Evolutionary conservation across 768 basidiomycete species (phyloP), one percentile per base, ranked within the genome.

Genomic region (Fomitopsis serialis): DNA sequence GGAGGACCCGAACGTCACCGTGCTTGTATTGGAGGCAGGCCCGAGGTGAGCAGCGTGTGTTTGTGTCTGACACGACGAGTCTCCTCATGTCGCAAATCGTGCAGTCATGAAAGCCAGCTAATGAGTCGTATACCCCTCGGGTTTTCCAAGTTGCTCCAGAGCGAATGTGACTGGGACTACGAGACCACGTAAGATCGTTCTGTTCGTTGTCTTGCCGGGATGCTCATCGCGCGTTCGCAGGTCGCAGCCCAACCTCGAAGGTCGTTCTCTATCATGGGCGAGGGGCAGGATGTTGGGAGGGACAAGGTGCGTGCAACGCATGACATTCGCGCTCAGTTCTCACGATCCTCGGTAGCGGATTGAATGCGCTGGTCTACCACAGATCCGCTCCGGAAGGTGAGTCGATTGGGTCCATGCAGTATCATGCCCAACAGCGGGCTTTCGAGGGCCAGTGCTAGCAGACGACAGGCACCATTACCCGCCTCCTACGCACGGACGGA

Each of bases 161-260:
- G 72, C 1, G 72, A 72, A 43, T 72, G 78, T 61, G 77, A 80
- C 29, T 85, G 59, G 59, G 46, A 44, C 6, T 57, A 53, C 25
- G n/a, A 55, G 12, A 59, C 58, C 7, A 55, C 27, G 59, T 63
- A 24, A 12, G 54, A 19, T 43, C 25, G 23, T 22, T 8, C 22
- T 4, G 3, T n/a, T 5, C 19, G 21, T 2, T 1, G 3, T 15
- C 10, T 5, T 13, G 11, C 2, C 24, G 1, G 3, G 22, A 35
- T 24, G n/a, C 15, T 7, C 37, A 5, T 9, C 24, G 24, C 9
- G 44, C 44, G 7, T 46, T n/a, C 35, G 4, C 36, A 66, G 63
- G 11, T 61, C 61, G 3, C 63, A 66, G 43, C 27, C 29, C 17
- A 24, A 37, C 2, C 23, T 61, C 12, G 42, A 58, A 32, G 54